These are phyloP conservation scores for Xylaria bambusicola DNA, from an alignment of 495 filamentous ascomycete species.

Conservation along the genomic window DNA sequence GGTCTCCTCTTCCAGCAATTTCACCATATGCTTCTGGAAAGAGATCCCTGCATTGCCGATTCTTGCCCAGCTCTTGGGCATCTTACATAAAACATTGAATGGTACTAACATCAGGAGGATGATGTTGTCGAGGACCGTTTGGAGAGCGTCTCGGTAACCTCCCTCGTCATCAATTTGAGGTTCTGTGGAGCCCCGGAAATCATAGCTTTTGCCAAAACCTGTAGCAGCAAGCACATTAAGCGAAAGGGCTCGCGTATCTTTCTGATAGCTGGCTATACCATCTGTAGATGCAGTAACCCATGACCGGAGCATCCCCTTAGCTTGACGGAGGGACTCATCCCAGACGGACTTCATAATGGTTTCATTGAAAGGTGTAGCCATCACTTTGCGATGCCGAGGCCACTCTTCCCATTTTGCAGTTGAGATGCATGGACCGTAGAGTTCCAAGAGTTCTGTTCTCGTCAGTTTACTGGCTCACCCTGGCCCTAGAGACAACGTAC, in stretches of 20 bases:
- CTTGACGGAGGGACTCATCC: constrained; percentile 42
- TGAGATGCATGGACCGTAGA: constrained; percentile 27
- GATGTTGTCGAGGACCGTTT: constrained; percentile 28
- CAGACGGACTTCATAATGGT: constrained; percentile 44
- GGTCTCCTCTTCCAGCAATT: constrained; percentile 35
- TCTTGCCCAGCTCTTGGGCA: constrained; percentile 15
- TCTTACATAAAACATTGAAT: background rate
- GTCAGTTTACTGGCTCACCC: background rate
- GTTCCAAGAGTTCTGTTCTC: constrained; percentile 18
- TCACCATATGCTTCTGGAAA: constrained; percentile 29
- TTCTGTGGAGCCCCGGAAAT: constrained; percentile 28
- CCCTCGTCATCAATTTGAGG: constrained; percentile 8
- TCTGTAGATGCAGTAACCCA: constrained; percentile 29
- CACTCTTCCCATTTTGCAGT: constrained; percentile 35
- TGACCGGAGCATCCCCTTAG: constrained; percentile 37
- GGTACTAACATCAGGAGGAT: constrained; percentile 26
- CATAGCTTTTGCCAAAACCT: constrained; percentile 38
- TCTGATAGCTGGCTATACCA: constrained; percentile 17
- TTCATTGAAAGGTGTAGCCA: constrained; percentile 47
- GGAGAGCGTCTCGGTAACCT: constrained; percentile 31
- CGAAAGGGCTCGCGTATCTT: constrained; percentile 36
- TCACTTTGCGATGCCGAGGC: constrained; percentile 43
- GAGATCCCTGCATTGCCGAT: constrained; percentile 14
- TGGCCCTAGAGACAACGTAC: constrained; percentile 1
- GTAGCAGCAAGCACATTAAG: constrained; percentile 40